These are phyloP conservation scores for Pythium dissotocum DNA, from an alignment of 352 stramenopile species.

Conservation along the genomic window DNA sequence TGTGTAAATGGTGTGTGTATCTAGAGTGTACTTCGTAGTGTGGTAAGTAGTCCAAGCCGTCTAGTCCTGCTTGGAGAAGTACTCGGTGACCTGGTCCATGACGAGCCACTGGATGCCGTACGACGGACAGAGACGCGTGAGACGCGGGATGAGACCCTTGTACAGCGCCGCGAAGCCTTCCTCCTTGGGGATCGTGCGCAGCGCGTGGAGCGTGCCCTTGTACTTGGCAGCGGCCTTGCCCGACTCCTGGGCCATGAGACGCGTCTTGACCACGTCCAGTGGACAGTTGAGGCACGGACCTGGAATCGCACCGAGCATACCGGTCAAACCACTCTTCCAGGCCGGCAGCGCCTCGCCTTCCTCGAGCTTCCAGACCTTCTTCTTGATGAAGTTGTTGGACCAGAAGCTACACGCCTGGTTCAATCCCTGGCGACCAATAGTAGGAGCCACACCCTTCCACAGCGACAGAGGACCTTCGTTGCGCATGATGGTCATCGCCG, in stretches of 20 bases:
- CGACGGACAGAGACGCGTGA: slow-evolving; percentile 89
- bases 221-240: slow-evolving; percentile 92
- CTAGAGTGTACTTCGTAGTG: background rate
- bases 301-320: slow-evolving; percentile 86
- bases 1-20: background rate
- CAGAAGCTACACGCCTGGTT: slow-evolving; percentile 99
- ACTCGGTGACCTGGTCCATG: slow-evolving; percentile 80
- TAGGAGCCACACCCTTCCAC: slow-evolving; percentile 96
- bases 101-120: slow-evolving; percentile 89
- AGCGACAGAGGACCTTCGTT: slow-evolving; percentile 94
- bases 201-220: slow-evolving; percentile 90
- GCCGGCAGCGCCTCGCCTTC: slow-evolving; percentile 87
- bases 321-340: slow-evolving; percentile 95
- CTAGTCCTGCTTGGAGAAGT: slow-evolving; percentile 57
- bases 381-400: slow-evolving; percentile 94
- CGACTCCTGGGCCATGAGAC: slow-evolving; percentile 91
- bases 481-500: slow-evolving; percentile 88
- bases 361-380: slow-evolving; percentile 80
- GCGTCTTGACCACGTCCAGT: slow-evolving; percentile 97
- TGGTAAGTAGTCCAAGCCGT: background rate
- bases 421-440: slow-evolving; percentile 96
- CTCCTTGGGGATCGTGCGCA: slow-evolving; percentile 92
- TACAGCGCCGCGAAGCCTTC: slow-evolving; percentile 94
- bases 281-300: slow-evolving; percentile 90
- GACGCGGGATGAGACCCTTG: slow-evolving; percentile 96